Evolutionary conservation across 208 protist species (phyloP).

Genomic region (Crithidia thermophila): DNA sequence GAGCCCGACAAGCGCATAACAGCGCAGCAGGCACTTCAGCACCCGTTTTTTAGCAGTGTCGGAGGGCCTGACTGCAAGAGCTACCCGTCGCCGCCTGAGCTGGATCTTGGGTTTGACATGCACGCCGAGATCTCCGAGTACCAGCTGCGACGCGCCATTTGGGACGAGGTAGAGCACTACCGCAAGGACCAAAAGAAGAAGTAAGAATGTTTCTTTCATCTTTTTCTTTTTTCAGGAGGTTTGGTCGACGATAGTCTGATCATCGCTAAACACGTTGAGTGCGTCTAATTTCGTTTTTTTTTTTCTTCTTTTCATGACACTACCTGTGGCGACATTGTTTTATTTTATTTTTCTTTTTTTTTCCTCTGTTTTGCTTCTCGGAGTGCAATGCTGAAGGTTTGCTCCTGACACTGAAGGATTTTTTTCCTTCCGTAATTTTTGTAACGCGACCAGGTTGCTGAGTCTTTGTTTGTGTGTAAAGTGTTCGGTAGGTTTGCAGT

Average conservation of each 20-base stretch:
- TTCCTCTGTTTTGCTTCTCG: no score
- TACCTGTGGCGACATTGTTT: not conserved
- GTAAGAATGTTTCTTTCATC: conserved; percentile 1
- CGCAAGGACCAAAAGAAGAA: conserved; percentile 42
- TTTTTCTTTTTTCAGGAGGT: not conserved
- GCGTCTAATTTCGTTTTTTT: not conserved
- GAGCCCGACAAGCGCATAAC: conserved; percentile 92
- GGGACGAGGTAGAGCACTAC: conserved; percentile 78
- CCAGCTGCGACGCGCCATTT: conserved; percentile 81
- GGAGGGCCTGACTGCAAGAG: conserved; percentile 42
- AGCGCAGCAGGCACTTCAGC: conserved; percentile 77
- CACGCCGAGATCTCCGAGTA: conserved; percentile 88
- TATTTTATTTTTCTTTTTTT: not conserved
- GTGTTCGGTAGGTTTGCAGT: no score
- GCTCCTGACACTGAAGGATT: no score
- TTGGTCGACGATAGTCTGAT: no score
- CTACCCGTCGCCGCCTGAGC: conserved; percentile 42
- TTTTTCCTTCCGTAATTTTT: no score
- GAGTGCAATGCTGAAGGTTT: no score
- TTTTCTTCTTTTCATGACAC: not conserved
- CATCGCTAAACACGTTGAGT: no score
- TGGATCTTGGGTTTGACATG: conserved; percentile 83
- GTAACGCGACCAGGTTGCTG: no score
- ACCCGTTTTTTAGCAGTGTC: conserved; percentile 83
- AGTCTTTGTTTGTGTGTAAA: no score